Evolutionary conservation across 257 asterid genomes (phyloP).

Genomic region (Echites panduratus): DNA sequence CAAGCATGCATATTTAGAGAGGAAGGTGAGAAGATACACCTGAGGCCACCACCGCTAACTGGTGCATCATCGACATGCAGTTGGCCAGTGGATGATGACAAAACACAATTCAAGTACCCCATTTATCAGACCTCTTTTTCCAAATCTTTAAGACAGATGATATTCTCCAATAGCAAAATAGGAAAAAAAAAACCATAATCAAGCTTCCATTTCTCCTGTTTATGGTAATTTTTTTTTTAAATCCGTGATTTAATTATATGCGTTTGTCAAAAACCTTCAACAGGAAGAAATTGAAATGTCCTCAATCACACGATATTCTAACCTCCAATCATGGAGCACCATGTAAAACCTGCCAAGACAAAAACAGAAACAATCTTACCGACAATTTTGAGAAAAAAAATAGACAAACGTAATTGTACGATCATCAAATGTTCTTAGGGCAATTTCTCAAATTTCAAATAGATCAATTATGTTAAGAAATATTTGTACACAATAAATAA

Average conservation of each 20-base stretch:
- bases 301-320: constrained; percentile 1
- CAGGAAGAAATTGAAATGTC: background rate
- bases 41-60: constrained; percentile 93
- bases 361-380: background rate
- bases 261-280: background rate
- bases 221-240: background rate
- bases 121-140: constrained; percentile 17
- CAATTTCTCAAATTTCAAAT: background rate
- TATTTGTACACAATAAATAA: background rate
- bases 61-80: constrained; percentile 67
- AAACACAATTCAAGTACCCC: constrained; percentile 85
- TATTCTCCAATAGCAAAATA: background rate
- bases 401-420: background rate
- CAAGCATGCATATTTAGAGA: background rate
- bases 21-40: constrained; percentile 37
- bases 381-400: background rate
- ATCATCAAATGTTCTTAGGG: background rate
- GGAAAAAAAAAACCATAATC: background rate
- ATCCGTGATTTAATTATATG: background rate
- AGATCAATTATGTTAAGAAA: background rate
- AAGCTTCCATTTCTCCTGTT: background rate
- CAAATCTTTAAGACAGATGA: background rate
- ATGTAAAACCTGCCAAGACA: constrained; percentile 5
- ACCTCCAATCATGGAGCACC: background rate
- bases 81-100: constrained; percentile 67